Evolutionary conservation across 345 rosid genomes (phyloP), one percentile per base, ranked within the genome.

Genomic region (Boechera divaricarpa): DNA sequence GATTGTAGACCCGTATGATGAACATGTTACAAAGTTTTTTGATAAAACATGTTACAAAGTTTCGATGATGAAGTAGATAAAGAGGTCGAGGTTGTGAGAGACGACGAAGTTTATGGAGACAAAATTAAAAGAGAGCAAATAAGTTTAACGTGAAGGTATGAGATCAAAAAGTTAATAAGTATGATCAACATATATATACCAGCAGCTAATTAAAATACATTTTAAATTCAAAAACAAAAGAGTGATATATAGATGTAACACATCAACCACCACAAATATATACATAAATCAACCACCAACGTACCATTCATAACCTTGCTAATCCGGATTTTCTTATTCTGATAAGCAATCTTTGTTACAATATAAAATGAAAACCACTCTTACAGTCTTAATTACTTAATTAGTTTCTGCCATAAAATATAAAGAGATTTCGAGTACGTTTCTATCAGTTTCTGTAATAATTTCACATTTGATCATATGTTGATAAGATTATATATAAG

Each of bases 401-500:
- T 29, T 39, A 36, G 51, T 28, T 35, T 51, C 8, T 48, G 9
- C 69, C 62, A 51, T 36, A 61, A 26, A 62, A 28, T 54, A 63
- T 12, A 52, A 42, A 55, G 35, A 32, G 16, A 32, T 21, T 31
- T 64, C 7, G 55, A 4, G 63, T 63, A 63, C 44, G 54, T 53
- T 53, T 73, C 63, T 31, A 53, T 63, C 70, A 63, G 45, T 53
- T 63, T 65, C 11, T 55, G 28, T 26, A 11, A 55, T 24, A 24
- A n/a, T 49, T 38, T 36, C 61, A 67, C 26, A 49, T 59, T 49
- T 59, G 8, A 16, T 21, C 13, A 47, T 41, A 24, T 56, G 26
- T 36, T 35, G 59, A 65, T 16, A 73, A 63, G 63, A 65, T 33
- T 28, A 56, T 65, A 65, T 29, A 45, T 56, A 65, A 21, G 67